Percentiles rank a stretch among this genome's conserved stretches.
These are phyloP conservation scores for Jacaranda mimosifolia DNA, from an alignment of 257 asterid genomes.

Conservation along the genomic window DNA sequence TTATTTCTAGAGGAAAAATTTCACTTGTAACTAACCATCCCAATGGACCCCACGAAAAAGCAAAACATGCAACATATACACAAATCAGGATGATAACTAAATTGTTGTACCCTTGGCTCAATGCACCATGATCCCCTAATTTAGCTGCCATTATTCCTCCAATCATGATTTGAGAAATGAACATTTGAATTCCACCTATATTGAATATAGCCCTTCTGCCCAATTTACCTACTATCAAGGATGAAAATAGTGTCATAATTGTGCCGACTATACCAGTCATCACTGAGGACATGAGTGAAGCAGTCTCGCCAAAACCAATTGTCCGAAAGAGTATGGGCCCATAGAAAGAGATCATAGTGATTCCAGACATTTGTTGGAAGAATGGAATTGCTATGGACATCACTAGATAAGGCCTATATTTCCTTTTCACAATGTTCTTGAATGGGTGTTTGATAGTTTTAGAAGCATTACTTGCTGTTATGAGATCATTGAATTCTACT, in stretches of 20 bases:
- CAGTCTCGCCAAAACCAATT: conserved; percentile 37
- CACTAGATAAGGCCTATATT: conserved; percentile 38
- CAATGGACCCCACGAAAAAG: conserved; percentile 48
- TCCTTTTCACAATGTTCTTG: conserved; percentile 22
- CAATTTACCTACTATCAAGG: conserved; percentile 13
- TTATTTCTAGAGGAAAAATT: conserved; percentile 46
- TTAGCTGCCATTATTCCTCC: conserved; percentile 38
- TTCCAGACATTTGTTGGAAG: conserved; percentile 44
- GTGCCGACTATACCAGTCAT: neutral
- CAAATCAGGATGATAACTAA: conserved; percentile 34
- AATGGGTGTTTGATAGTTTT: conserved; percentile 33
- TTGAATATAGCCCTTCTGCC: conserved; percentile 35
- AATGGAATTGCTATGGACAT: conserved; percentile 42
- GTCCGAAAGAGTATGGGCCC: conserved; percentile 45
- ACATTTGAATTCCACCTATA: conserved; percentile 33
- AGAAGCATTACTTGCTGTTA: conserved; percentile 19
- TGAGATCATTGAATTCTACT: conserved; percentile 36
- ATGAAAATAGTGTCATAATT: conserved; percentile 10
- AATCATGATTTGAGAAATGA: conserved; percentile 25
- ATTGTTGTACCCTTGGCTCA: conserved; percentile 24
- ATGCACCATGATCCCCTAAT: conserved; percentile 41
- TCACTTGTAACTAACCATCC: conserved; percentile 47
- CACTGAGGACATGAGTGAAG: conserved; percentile 35
- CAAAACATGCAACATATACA: conserved; percentile 35
- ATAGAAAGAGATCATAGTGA: conserved; percentile 40